Evolutionary conservation across 306 rosid species (phyloP), one percentile per base, ranked within the genome.

Genomic region (Hippophae gyantsensis): DNA sequence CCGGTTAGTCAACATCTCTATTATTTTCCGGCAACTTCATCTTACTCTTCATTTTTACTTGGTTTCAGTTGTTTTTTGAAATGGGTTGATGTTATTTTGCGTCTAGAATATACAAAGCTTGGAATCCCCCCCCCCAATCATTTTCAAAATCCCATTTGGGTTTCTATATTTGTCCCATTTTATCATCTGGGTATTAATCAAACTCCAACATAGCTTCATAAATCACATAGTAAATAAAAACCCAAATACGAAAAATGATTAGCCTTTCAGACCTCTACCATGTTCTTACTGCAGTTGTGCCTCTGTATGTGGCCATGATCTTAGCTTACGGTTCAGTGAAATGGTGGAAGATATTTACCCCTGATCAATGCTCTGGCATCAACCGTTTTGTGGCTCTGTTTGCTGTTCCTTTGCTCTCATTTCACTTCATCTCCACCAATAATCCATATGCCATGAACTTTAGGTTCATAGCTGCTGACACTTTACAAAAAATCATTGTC

Each of bases 281-380:
- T 45, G 96, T 89, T 42, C 82, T 89, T 7, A 85, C 96, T 0
- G 94, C 88, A 0, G 96, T 89, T 49, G 96, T 89, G 12, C 96
- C 95, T 0, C 87, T 87, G 7, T 87, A 87, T 27, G 95, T 87
- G 43, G 95, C 95, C 6, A 87, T 84, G 96, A 75, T 89, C 58
- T 69, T 85, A 0, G 96, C 96, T 0, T 89, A 89, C 48, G 96
- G 90, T 5, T 89, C 96, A 0, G 96, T 89, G 9, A 85, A 85
- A 66, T 89, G 94, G 96, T 89, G 94, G 94, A 83, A 85, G 57
- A 89, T 89, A 71, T 89, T 89, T 78, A 83, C 68, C 42, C 94
- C 96, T 0, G 94, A 85, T 8, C 96, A 89, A 48, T 89, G 96
- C 58, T 89, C 96, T 0, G 96, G 94, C 13, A 89, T 89, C 53